phyloP scores from a whole-genome alignment of 169 alveolate genomes.

The Cryptosporidium andersoni region DNA sequence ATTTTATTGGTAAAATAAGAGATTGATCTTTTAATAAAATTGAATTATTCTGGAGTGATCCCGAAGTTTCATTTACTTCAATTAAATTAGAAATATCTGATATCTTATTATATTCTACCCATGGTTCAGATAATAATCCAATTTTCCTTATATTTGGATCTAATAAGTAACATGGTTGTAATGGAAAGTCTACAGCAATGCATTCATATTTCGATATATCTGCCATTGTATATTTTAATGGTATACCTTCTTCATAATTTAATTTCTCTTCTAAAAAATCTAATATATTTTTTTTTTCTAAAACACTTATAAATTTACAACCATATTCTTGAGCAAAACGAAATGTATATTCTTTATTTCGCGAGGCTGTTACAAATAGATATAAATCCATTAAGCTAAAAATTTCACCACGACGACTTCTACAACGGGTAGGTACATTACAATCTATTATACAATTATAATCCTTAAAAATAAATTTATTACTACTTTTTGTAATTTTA shows the following conservation, averaged over 20 bases:
- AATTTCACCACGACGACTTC: slow-evolving; percentile 65
- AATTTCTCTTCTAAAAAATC: slow-evolving; percentile 40
- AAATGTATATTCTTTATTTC: slow-evolving; percentile 39
- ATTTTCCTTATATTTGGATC: slow-evolving; percentile 20
- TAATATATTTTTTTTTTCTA: slow-evolving; percentile 55
- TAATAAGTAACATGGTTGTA: slow-evolving; percentile 51
- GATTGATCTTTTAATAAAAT: neutral
- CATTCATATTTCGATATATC: slow-evolving; percentile 43
- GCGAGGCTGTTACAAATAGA: slow-evolving; percentile 32
- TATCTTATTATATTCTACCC: slow-evolving; percentile 30
- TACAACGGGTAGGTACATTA: slow-evolving; percentile 51
- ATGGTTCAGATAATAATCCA: slow-evolving; percentile 7
- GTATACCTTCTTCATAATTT: slow-evolving; percentile 22
- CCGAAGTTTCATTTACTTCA: neutral
- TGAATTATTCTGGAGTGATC: neutral
- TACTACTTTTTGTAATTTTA: slow-evolving; percentile 5
- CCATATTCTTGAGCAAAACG: slow-evolving; percentile 57
- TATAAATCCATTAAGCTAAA: slow-evolving; percentile 38
- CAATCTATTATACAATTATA: slow-evolving; percentile 39
- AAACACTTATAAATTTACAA: slow-evolving; percentile 31
- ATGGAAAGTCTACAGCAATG: slow-evolving; percentile 21
- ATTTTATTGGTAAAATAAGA: neutral
- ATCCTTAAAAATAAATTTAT: slow-evolving; percentile 19
- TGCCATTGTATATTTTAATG: slow-evolving; percentile 25
- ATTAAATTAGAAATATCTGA: neutral